Evolutionary conservation across 257 asterid genomes (phyloP).

Genomic region (Capsicum pubescens): DNA sequence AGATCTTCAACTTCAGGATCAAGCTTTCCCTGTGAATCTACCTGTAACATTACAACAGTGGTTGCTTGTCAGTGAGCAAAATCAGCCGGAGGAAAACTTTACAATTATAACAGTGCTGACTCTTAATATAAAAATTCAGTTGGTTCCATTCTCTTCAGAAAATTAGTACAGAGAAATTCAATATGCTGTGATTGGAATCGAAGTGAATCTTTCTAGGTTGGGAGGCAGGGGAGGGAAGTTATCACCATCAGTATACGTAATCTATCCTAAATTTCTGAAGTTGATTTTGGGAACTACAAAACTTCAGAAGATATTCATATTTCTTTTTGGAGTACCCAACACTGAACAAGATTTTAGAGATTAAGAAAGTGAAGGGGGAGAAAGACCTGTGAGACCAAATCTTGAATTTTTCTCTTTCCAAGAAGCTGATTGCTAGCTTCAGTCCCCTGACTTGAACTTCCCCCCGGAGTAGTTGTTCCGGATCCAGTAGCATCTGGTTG

Average conservation of each 20-base stretch:
- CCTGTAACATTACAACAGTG: slow-evolving; percentile 50
- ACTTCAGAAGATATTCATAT: not conserved
- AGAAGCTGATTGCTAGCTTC: slow-evolving; percentile 88
- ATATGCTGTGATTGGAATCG: not conserved
- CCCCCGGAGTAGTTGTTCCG: slow-evolving; percentile 88
- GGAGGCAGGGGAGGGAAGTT: not conserved
- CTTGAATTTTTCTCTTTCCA: slow-evolving; percentile 93
- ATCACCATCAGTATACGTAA: slow-evolving; percentile 2
- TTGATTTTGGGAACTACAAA: not conserved
- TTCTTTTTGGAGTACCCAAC: slow-evolving; percentile 16
- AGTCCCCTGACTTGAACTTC: slow-evolving; percentile 93
- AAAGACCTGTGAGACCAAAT: slow-evolving; percentile 81
- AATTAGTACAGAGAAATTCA: not conserved
- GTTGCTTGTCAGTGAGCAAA: not conserved
- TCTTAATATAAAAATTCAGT: too few species aligned
- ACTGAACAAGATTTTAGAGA: slow-evolving; percentile 8
- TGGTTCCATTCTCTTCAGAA: not conserved
- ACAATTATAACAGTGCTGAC: not conserved
- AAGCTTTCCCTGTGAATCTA: slow-evolving; percentile 67
- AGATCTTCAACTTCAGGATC: slow-evolving; percentile 89
- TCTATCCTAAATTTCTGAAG: not conserved
- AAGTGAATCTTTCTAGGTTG: slow-evolving; percentile 9
- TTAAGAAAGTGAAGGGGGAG: slow-evolving; percentile 18
- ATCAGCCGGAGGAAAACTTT: not conserved
- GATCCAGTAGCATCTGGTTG: slow-evolving; percentile 93